Conservation (phyloP, 2,329 filamentous ascomycete species). For the Didymella sp. region DNA sequence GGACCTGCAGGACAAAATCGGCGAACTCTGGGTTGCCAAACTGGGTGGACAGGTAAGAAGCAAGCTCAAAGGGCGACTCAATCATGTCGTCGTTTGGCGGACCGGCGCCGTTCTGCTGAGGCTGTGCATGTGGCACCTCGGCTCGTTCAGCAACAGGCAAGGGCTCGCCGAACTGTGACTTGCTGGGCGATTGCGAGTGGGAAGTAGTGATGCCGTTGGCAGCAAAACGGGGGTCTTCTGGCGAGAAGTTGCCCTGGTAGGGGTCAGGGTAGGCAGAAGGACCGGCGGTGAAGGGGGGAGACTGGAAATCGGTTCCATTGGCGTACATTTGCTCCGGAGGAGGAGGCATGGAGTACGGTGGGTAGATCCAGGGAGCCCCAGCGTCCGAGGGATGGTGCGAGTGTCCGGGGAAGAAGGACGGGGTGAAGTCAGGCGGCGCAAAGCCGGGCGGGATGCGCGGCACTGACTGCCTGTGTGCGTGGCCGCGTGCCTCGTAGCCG, state of each 20-base stretch:
- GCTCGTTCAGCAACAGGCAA: constrained; percentile 29
- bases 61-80: constrained; percentile 41
- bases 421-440: constrained; percentile 37
- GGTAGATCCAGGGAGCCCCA: constrained; percentile 41
- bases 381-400: constrained; percentile 46
- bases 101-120: constrained; percentile 29
- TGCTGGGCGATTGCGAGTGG: constrained; percentile 45
- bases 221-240: constrained; percentile 22
- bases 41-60: constrained; percentile 41
- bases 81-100: constrained; percentile 29
- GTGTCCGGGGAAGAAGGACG: constrained; percentile 44
- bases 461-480: constrained; percentile 28
- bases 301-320: constrained; percentile 35
- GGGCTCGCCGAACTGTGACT: constrained; percentile 37
- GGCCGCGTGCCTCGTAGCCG: constrained; percentile 24
- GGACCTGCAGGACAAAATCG: constrained; percentile 48
- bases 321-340: constrained; percentile 33
- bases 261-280: constrained; percentile 30
- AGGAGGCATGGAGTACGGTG: constrained; percentile 39
- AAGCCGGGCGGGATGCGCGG: constrained; percentile 45
- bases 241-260: constrained; percentile 31
- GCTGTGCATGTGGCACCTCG: constrained; percentile 28
- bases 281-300: constrained; percentile 25
- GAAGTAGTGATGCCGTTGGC: constrained; percentile 40
- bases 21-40: constrained; percentile 48